These are phyloP conservation scores for Metarhizium anisopliae DNA, from an alignment of 2,329 filamentous ascomycete species.

Conservation along the genomic window DNA sequence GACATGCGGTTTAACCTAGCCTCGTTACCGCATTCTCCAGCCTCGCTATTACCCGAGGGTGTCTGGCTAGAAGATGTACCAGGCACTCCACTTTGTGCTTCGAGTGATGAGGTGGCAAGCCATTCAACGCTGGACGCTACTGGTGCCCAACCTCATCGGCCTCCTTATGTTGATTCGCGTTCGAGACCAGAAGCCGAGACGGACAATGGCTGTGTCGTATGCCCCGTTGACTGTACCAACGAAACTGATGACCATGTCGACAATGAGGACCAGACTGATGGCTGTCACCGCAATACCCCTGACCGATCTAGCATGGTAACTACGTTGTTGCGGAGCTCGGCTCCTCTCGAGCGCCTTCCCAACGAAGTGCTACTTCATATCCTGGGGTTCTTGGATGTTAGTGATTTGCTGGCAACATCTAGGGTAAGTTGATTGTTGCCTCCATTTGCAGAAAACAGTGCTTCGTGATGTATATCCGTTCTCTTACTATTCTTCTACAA, in stretches of 20 bases:
- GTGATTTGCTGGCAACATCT: slow-evolving; percentile 45
- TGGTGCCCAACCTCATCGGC: neutral
- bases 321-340: neutral
- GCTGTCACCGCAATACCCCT: neutral
- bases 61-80: slow-evolving; percentile 1
- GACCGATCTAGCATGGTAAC: neutral
- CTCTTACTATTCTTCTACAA: no score
- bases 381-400: slow-evolving; percentile 46
- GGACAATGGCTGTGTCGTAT: neutral
- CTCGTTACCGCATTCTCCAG: neutral
- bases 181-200: neutral
- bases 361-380: slow-evolving; percentile 50
- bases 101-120: slow-evolving; percentile 3
- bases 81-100: neutral
- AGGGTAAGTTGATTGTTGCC: slow-evolving; percentile 34
- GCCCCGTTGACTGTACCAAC: neutral
- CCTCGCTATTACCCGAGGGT: neutral
- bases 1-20: neutral
- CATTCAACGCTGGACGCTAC: neutral
- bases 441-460: neutral
- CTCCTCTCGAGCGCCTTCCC: slow-evolving; percentile 34
- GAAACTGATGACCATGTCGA: neutral
- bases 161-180: neutral
- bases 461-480: neutral
- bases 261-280: neutral